phyloP scores from a whole-genome alignment of 148 eudicot species.

The Bassia scoparia region DNA sequence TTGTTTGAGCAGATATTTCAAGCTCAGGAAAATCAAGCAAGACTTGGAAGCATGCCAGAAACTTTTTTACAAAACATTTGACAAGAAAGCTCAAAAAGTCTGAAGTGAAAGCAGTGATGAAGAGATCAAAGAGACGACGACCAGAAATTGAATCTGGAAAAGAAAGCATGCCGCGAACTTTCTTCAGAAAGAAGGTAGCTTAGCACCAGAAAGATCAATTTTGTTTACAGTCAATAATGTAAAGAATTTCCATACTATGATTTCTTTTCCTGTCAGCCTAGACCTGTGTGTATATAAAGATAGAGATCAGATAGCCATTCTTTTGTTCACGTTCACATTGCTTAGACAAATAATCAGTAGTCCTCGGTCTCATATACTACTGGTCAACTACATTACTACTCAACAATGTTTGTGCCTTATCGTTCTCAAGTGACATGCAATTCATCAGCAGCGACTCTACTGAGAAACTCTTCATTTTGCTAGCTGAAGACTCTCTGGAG shows the following conservation, averaged over 20 bases:
- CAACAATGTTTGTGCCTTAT: no score
- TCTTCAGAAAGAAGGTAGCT: slow-evolving; percentile 11
- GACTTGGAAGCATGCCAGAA: slow-evolving; percentile 4
- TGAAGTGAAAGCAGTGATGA: neutral
- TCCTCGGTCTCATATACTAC: no score
- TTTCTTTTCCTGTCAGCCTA: no score
- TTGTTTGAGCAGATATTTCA: neutral
- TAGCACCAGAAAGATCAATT: neutral
- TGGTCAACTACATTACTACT: no score
- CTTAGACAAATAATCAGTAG: neutral
- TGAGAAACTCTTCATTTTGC: no score
- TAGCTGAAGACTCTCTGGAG: no score
- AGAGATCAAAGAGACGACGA: neutral
- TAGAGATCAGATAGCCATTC: neutral
- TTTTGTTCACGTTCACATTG: neutral
- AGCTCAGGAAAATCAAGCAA: slow-evolving; percentile 7
- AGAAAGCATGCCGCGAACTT: slow-evolving; percentile 22
- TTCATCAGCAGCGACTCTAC: no score
- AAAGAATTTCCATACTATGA: no score
- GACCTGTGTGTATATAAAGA: neutral
- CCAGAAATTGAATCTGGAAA: neutral
- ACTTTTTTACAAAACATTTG: neutral
- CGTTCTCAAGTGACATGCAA: no score
- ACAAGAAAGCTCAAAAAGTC: neutral
- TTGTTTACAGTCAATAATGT: neutral